Conservation (phyloP, 2,329 filamentous ascomycete genomes). For the Penicillium sp. region DNA sequence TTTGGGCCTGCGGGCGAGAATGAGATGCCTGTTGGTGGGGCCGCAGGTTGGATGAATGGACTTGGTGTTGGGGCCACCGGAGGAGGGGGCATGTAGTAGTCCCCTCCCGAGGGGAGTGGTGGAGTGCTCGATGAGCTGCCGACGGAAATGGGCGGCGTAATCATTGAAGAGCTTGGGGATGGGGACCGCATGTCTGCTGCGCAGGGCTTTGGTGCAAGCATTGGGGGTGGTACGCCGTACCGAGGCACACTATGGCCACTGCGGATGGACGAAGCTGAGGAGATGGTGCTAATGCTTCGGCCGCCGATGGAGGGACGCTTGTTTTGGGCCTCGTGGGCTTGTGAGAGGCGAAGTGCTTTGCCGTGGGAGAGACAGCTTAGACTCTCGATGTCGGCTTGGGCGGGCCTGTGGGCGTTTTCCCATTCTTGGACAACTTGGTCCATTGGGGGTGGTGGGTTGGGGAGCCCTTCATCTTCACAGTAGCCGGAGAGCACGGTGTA, state of each 20-base stretch:
- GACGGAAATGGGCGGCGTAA: constrained; percentile 34
- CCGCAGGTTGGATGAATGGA: constrained; percentile 14
- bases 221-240: constrained; percentile 36
- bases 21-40: constrained; percentile 19
- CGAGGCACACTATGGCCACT: constrained; percentile 34
- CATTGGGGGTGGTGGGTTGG: constrained; percentile 74
- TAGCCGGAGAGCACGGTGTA: constrained; percentile 79
- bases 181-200: constrained; percentile 25
- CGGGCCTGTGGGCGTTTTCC: constrained; percentile 66
- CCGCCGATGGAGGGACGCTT: constrained; percentile 50
- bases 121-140: constrained; percentile 25
- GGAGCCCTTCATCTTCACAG: constrained; percentile 71
- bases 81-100: constrained; percentile 24
- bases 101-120: constrained; percentile 24
- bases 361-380: constrained; percentile 69
- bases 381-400: constrained; percentile 70
- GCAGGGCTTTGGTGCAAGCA: constrained; percentile 34
- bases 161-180: constrained; percentile 35
- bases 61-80: constrained; percentile 18
- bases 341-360: constrained; percentile 67
- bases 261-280: constrained; percentile 44
- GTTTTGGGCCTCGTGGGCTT: constrained; percentile 41
- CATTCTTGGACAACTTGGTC: constrained; percentile 72
- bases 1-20: constrained; percentile 44
- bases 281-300: constrained; percentile 35